Evolutionary conservation across 1,284 basidiomycete genomes (phyloP).

Genomic region (Microbotryomycetes sp.): DNA sequence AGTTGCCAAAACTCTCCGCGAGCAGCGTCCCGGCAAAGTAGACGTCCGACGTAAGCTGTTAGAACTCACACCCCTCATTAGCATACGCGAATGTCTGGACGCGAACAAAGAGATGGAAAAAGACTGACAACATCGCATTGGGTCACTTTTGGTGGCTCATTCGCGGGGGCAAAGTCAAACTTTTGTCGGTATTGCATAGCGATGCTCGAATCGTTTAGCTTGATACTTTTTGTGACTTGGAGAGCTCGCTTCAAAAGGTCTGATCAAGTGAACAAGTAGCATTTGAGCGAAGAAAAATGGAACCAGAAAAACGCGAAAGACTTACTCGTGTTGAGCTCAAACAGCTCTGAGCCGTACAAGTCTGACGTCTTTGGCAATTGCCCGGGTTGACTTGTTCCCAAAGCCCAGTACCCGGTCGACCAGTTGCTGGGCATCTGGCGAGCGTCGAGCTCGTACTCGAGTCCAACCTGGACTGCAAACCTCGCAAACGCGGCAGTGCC

Average conservation of each 20-base stretch:
- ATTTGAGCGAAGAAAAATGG: too few species aligned
- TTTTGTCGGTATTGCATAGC: conserved; percentile 41
- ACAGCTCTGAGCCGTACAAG: conserved; percentile 50
- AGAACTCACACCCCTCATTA: conserved; percentile 36
- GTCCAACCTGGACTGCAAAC: conserved; percentile 41
- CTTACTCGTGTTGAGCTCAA: conserved; percentile 46
- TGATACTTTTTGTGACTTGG: conserved; percentile 40
- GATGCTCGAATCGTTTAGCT: conserved; percentile 42
- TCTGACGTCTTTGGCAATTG: conserved; percentile 17
- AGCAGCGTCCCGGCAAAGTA: conserved; percentile 47
- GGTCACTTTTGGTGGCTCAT: conserved; percentile 40
- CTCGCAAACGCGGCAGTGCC: conserved; percentile 47
- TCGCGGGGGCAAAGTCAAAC: conserved; percentile 43
- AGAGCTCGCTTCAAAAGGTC: conserved; percentile 44
- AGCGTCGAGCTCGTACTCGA: conserved; percentile 46
- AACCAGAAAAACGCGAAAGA: too few species aligned
- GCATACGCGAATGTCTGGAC: background rate
- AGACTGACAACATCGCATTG: conserved; percentile 23
- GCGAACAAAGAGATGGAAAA: background rate
- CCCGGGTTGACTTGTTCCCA: conserved; percentile 16
- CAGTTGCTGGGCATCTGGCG: conserved; percentile 47
- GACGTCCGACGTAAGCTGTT: conserved; percentile 46
- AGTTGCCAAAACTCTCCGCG: conserved; percentile 45
- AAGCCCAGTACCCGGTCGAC: conserved; percentile 43
- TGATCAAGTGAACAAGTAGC: conserved; percentile 10